Base-by-base conservation (phyloP, 1,139 yeast species). In the Magnusiomyces sp. region DNA sequence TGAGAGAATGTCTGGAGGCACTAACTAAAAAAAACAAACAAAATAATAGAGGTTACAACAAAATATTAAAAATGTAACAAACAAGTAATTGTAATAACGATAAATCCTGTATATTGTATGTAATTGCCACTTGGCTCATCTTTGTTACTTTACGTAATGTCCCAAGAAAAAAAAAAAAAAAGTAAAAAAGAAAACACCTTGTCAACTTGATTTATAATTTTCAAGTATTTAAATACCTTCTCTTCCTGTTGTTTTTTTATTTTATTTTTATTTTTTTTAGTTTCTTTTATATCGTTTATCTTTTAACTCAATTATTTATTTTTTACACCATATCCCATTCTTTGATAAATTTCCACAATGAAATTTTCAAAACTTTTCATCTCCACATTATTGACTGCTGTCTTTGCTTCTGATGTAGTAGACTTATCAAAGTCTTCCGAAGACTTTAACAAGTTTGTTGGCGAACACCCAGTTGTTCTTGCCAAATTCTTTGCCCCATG, bases 401-500 rank as follows among this genome's bases (percentile, higher is more conserved):
- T 84, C 57, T 81, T 82, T 53, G 87, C 86, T 62, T 84, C 95
- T 38, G 95, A 92, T 43, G 98, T 92, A 48, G 88, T 86, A 57
- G 81, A 86, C 66, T 77, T 92, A 59, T 76, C 82, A 34, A 67
- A 79, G 23, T 78, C 73, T 42, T 72, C 75, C 44, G 61, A 60
- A 33, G 57, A 55, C 46, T 92, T 86, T 67, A 77, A 79, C 55
- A 68, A 75, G 23, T 88, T 85, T 67, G 70, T 92, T 55, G 71
- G 71, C 45, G 79, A 76, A 51, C 83, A 89, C 70, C 84, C 90
- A 33, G 74, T 90, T 60, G 95, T 89, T 27, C 75, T 92, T 59
- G 92, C 95, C 39, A 97, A 92, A 73, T 92, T 92, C 73, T 92
- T 81, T 68, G 98, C 98, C 32, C 97, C 98, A 65, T 92, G 98